phyloP scores from a whole-genome alignment of 2,329 filamentous ascomycete genomes.

The Diplodia corticola region DNA sequence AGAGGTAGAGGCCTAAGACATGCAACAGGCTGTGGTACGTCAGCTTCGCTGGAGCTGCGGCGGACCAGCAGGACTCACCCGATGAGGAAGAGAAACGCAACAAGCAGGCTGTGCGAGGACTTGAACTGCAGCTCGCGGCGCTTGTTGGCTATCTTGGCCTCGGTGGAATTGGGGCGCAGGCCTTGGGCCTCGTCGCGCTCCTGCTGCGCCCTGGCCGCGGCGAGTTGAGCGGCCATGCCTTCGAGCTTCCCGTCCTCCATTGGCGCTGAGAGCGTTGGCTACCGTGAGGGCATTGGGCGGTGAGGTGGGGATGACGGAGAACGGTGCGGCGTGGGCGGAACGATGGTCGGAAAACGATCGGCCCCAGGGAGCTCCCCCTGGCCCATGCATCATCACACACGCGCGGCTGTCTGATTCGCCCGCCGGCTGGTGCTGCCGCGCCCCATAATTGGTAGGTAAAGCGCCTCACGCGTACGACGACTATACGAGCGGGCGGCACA shows the following conservation, averaged over 20 bases:
- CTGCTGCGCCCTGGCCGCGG: constrained; percentile 37
- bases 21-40: constrained; percentile 63
- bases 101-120: constrained; percentile 52
- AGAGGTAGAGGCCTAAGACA: constrained; percentile 79
- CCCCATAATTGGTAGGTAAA: constrained; percentile 4
- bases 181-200: constrained; percentile 36
- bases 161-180: constrained; percentile 30
- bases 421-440: not conserved
- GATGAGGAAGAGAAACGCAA: constrained; percentile 70
- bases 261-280: constrained; percentile 23
- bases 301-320: not conserved
- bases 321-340: constrained; percentile 5
- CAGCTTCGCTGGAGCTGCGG: not conserved
- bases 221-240: constrained; percentile 39
- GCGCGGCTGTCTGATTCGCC: constrained; percentile 1
- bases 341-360: constrained; percentile 15
- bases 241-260: constrained; percentile 42
- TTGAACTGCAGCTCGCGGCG: constrained; percentile 53
- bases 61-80: constrained; percentile 45
- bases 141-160: constrained; percentile 41
- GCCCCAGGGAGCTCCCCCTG: constrained; percentile 9
- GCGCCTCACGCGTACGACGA: constrained; percentile 8
- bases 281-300: constrained; percentile 5
- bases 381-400: not conserved
- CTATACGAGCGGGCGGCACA: constrained; percentile 21